phyloP scores from a whole-genome alignment of 2,329 filamentous ascomycete species.

The Exophiala bonariae region DNA sequence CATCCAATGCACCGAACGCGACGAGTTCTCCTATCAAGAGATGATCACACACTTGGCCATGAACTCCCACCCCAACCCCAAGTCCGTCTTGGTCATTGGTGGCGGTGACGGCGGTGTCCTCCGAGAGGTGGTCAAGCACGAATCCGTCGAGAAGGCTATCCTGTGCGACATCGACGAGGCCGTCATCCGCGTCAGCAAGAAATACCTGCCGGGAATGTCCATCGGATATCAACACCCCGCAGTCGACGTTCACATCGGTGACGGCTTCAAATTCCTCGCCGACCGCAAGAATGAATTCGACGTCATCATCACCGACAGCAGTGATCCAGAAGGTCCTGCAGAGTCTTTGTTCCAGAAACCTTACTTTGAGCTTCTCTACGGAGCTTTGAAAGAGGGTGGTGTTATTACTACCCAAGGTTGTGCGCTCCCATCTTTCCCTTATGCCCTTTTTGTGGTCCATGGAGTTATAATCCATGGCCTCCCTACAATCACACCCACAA shows the following conservation, averaged over 20 bases:
- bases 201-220: constrained; percentile 93
- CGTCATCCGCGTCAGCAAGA: constrained; percentile 96
- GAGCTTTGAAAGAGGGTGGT: constrained; percentile 88
- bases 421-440: constrained; percentile 70
- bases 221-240: constrained; percentile 92
- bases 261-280: constrained; percentile 97
- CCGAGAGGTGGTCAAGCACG: constrained; percentile 98
- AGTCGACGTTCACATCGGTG: constrained; percentile 86
- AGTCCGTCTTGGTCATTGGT: constrained; percentile 97
- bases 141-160: constrained; percentile 90
- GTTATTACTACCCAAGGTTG: constrained; percentile 99
- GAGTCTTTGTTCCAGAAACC: constrained; percentile 98
- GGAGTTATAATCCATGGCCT: constrained; percentile 4
- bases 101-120: constrained; percentile 97
- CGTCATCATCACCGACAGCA: constrained; percentile 99
- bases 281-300: constrained; percentile 98
- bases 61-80: constrained; percentile 97
- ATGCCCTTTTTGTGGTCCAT: constrained; percentile 15
- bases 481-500: constrained; percentile 5
- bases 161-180: constrained; percentile 99
- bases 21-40: constrained; percentile 97
- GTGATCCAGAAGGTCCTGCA: constrained; percentile 93
- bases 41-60: constrained; percentile 99
- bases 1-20: constrained; percentile 96
- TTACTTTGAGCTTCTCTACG: constrained; percentile 92